A percentile compares a stretch with the other conserved stretches of the same genome.
These are phyloP conservation scores for Raddia distichophylla DNA, from an alignment of 176 grass and related monocot genomes.

Conservation along the genomic window DNA sequence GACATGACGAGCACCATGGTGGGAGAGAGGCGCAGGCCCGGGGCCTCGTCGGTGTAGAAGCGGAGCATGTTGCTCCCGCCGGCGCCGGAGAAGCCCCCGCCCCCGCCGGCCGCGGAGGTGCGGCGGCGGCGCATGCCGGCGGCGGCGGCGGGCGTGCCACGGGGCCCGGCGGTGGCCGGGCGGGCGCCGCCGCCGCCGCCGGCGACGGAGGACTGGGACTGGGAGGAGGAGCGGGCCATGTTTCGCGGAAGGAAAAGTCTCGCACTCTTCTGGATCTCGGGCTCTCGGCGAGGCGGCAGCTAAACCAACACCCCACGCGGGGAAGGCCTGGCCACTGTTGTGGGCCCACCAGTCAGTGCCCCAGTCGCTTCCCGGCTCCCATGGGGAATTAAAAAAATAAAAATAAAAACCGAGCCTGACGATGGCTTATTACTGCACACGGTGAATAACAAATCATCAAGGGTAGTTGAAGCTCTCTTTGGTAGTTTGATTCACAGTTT, in stretches of 20 bases:
- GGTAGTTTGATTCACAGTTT: too few species aligned
- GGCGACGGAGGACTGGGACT: conserved; percentile 69
- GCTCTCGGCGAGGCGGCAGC: neutral
- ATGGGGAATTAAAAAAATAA: too few species aligned
- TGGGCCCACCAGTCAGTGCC: too few species aligned
- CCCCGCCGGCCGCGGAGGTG: conserved; percentile 10
- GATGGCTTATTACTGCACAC: too few species aligned
- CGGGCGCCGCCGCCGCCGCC: conserved; percentile 41
- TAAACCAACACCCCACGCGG: too few species aligned
- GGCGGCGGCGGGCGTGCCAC: conserved; percentile 65
- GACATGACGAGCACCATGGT: conserved; percentile 74
- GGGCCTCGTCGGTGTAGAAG: conserved; percentile 90
- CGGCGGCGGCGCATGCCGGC: conserved; percentile 70
- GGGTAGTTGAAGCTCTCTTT: too few species aligned
- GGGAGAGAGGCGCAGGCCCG: conserved; percentile 67
- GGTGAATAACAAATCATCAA: too few species aligned
- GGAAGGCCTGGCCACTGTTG: too few species aligned
- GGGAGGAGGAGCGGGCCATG: conserved; percentile 71
- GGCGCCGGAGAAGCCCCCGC: neutral
- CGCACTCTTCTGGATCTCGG: neutral
- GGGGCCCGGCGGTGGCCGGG: conserved; percentile 52
- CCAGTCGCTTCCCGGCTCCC: too few species aligned
- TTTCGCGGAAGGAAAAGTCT: neutral
- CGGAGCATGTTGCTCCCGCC: conserved; percentile 81
- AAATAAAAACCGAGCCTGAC: too few species aligned